Evolutionary conservation across 805 yeast genomes (phyloP), one percentile per base, ranked within the genome.

Genomic region (Lipomyces sp.): DNA sequence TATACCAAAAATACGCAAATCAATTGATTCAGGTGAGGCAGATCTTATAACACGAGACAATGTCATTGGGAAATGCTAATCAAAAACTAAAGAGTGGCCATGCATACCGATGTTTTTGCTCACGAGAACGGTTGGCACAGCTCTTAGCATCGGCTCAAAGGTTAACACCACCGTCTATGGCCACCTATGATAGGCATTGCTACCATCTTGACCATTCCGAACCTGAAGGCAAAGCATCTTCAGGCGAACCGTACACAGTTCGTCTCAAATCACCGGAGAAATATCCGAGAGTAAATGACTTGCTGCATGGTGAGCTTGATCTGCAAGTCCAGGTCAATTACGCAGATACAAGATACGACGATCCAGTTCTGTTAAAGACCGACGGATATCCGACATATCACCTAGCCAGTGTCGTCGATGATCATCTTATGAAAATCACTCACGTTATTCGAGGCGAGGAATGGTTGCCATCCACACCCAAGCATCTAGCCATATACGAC

Each of bases 381-480:
- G 98, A 95, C 76, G 93, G 94, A 0, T 80, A 91, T 67, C 99
- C 99, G 33, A 95, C 99, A 0, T 95, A 95, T 73, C 99, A 95
- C 78, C 88, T 95, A 74, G 99, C 99, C 15, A 94, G 91, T 74
- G 97, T 95, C 5, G 85, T 95, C 2, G 99, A 95, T 75, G 99
- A 95, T 75, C 96, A 93, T 76, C 79, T 90, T 57, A 95, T 95
- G 99, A 77, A 86, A 57, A 90, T 95, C 55, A 90, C 97, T 0
- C 98, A 95, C 77, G 99, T 95, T 7, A 87, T 95, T 4, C 82
- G 99, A 71, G 99, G 99, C 42, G 99, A 95, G 39, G 99, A 95
- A 77, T 95, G 99, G 99, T 79, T 95, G 10, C 90, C 97, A 0
- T 91, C 98, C 0, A 95, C 99, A 0, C 97, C 98, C 1, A 94